Conservation (phyloP, 2,329 filamentous ascomycete species). For the Aaosphaeria arxii region DNA sequence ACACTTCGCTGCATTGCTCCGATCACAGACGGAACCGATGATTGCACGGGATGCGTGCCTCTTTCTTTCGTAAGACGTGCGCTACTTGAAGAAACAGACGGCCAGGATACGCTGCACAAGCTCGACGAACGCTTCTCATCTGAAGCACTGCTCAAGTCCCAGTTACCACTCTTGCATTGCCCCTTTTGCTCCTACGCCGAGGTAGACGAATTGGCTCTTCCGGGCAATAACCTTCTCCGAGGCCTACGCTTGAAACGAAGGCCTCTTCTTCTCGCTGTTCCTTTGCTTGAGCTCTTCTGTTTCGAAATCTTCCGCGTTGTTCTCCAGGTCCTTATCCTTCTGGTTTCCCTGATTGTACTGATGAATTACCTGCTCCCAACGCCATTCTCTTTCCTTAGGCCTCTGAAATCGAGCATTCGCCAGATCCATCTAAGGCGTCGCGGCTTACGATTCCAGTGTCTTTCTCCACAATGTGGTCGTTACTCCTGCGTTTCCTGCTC, state of each 20-base stretch:
- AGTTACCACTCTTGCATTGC: conserved; percentile 75
- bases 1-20: conserved; percentile 83
- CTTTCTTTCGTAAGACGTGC: conserved; percentile 68
- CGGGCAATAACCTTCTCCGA: conserved; percentile 20
- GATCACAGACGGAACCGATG: conserved; percentile 48
- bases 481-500: conserved; percentile 77
- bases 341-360: conserved; percentile 31
- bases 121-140: conserved; percentile 78
- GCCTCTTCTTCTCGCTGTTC: conserved; percentile 26
- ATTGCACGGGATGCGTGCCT: conserved; percentile 71
- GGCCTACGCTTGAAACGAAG: conserved; percentile 26
- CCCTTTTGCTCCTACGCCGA: conserved; percentile 93
- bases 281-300: conserved; percentile 29
- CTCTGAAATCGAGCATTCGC: conserved; percentile 59
- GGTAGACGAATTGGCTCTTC: conserved; percentile 56
- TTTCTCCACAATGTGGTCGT: conserved; percentile 63
- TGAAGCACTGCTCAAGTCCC: conserved; percentile 70
- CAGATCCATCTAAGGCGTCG: conserved; percentile 69
- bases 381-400: conserved; percentile 26
- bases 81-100: conserved; percentile 66
- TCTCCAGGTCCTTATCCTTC: conserved; percentile 51
- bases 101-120: conserved; percentile 67
- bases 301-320: conserved; percentile 48
- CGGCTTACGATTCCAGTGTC: conserved; percentile 75
- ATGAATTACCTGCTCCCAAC: conserved; percentile 16